Percentiles rank a stretch among this genome's conserved stretches.
These are phyloP conservation scores for Akanthomyces dipterigenus DNA, from an alignment of 2,329 filamentous ascomycete species.

Conservation along the genomic window DNA sequence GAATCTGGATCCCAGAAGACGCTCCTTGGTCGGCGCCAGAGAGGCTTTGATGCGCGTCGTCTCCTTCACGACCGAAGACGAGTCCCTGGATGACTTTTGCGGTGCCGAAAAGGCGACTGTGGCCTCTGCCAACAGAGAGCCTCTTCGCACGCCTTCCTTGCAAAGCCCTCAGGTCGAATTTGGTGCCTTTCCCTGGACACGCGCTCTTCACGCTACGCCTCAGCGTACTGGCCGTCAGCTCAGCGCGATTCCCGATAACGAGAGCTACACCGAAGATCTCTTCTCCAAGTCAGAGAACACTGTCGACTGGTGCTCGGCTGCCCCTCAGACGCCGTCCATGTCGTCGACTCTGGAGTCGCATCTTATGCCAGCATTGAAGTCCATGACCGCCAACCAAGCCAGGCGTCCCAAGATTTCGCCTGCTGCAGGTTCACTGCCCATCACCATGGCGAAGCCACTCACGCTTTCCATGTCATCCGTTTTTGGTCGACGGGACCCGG, in stretches of 20 bases:
- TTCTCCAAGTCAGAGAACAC: constrained; percentile 72
- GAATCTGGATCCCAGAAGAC: constrained; percentile 83
- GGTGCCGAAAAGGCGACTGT: constrained; percentile 70
- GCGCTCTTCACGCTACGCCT: constrained; percentile 73
- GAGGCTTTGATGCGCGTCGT: constrained; percentile 72
- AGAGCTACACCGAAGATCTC: constrained; percentile 75
- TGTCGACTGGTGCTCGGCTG: constrained; percentile 72
- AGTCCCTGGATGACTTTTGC: constrained; percentile 89
- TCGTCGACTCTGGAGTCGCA: constrained; percentile 80
- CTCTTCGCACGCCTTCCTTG: constrained; percentile 89
- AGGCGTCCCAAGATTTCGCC: constrained; percentile 42
- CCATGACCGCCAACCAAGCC: constrained; percentile 50
- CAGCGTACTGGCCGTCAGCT: constrained; percentile 70
- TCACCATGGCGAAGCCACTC: constrained; percentile 70
- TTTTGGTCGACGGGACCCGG: constrained; percentile 70
- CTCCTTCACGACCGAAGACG: constrained; percentile 90
- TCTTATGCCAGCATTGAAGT: constrained; percentile 74
- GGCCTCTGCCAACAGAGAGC: constrained; percentile 85
- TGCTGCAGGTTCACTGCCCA: constrained; percentile 66
- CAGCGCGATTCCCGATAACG: constrained; percentile 75
- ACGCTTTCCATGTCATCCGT: constrained; percentile 68
- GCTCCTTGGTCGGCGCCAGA: constrained; percentile 71
- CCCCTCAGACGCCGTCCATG: constrained; percentile 71
- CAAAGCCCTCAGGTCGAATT: constrained; percentile 76
- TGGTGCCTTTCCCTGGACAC: constrained; percentile 91